phyloP scores from a whole-genome alignment of 495 filamentous ascomycete genomes.

The Penicillium paradoxum region DNA sequence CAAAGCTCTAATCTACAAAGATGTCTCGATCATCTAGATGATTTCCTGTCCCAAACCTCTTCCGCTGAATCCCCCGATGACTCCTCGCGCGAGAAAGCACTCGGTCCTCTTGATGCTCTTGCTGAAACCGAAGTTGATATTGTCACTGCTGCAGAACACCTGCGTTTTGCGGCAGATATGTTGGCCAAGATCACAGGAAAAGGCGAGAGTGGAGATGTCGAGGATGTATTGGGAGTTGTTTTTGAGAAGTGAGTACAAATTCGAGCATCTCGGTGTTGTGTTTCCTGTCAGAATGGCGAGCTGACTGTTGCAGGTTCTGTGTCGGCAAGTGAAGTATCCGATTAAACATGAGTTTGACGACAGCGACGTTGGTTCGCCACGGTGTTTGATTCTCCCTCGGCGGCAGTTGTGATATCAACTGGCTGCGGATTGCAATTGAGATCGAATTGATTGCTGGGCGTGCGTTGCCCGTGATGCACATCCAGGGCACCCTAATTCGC shows the following conservation, averaged over 20 bases:
- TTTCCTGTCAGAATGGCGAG: neutral
- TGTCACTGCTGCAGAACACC: slow-evolving; percentile 88
- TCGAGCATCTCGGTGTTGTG: slow-evolving; percentile 1
- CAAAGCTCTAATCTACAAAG: slow-evolving; percentile 74
- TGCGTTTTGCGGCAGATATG: slow-evolving; percentile 74
- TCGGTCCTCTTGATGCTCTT: neutral
- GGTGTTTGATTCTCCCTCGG: slow-evolving; percentile 1
- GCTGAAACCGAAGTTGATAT: slow-evolving; percentile 59
- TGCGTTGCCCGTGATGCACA: neutral
- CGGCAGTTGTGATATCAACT: slow-evolving; percentile 8
- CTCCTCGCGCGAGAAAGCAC: neutral
- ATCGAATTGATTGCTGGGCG: neutral
- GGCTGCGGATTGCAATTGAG: neutral
- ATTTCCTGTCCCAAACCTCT: slow-evolving; percentile 52
- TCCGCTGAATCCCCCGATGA: neutral
- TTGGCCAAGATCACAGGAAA: slow-evolving; percentile 83
- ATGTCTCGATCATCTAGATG: slow-evolving; percentile 63
- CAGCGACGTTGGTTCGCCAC: neutral
- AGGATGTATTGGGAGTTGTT: slow-evolving; percentile 93
- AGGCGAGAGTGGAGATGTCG: slow-evolving; percentile 85
- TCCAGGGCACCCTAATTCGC: neutral
- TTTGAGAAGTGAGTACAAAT: slow-evolving; percentile 77
- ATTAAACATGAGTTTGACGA: neutral
- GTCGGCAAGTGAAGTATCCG: slow-evolving; percentile 57
- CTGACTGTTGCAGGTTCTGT: slow-evolving; percentile 52